Conservation (phyloP, 768 basidiomycete genomes). For the Termitomyces sp. region DNA sequence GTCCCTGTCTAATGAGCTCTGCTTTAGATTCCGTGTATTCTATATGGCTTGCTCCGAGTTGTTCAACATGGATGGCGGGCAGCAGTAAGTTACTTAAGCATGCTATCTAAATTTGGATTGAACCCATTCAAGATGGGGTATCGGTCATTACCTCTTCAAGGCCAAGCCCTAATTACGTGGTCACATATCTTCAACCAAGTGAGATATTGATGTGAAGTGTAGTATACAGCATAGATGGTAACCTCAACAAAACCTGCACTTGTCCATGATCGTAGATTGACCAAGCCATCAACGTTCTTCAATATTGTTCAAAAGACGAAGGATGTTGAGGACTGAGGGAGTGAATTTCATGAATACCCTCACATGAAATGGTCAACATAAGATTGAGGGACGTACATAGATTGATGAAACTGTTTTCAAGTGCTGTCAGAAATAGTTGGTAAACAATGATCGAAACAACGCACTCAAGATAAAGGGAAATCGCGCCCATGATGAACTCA, state of each 20-base stretch:
- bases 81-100: conserved; percentile 44
- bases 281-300: conserved; percentile 35
- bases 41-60: conserved; percentile 69
- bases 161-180: conserved; percentile 9
- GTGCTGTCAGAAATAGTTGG: conserved; percentile 9
- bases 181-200: no score
- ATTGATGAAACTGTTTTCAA: conserved; percentile 65
- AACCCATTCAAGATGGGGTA: conserved; percentile 38
- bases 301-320: conserved; percentile 68
- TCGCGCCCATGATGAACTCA: conserved; percentile 87
- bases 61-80: conserved; percentile 53
- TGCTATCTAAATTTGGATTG: not conserved
- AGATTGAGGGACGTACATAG: conserved; percentile 51
- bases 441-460: conserved; percentile 21
- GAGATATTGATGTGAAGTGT: not conserved
- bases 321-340: conserved; percentile 68
- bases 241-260: not conserved
- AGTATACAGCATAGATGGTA: conserved; percentile 6
- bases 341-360: conserved; percentile 8
- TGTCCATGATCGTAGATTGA: not conserved
- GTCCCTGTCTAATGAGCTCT: not conserved
- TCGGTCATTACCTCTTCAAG: conserved; percentile 53
- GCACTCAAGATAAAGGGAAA: conserved; percentile 92
- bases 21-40: conserved; percentile 56
- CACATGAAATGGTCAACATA: not conserved